Evolutionary conservation across 768 basidiomycete species (phyloP).

Genomic region (Termitomyces sp.): DNA sequence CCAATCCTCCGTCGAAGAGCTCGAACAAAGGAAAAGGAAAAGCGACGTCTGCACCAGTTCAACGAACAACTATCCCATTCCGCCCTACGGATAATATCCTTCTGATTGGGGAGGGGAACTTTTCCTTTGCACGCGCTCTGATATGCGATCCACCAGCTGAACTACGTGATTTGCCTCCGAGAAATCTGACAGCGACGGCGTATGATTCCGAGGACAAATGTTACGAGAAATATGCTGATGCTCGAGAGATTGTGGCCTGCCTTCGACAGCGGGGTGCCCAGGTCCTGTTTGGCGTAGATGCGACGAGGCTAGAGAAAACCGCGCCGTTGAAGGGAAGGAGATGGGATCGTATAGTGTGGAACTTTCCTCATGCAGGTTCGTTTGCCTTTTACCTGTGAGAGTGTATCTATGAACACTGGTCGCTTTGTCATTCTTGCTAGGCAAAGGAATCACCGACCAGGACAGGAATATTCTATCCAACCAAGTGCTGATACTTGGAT

Average conservation of each 20-base stretch:
- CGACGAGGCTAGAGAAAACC: conserved; percentile 63
- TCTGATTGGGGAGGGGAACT: conserved; percentile 91
- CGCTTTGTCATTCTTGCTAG: conserved; percentile 27
- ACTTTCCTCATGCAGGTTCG: conserved; percentile 92
- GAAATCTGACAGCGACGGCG: too few relatives aligned
- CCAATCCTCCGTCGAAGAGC: neutral
- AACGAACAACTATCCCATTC: conserved; percentile 59
- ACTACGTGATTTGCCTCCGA: conserved; percentile 49
- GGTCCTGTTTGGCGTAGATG: conserved; percentile 87
- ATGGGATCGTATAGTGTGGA: conserved; percentile 86
- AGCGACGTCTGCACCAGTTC: conserved; percentile 25
- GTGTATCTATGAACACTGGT: neutral
- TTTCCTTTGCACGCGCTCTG: conserved; percentile 83
- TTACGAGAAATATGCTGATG: conserved; percentile 78
- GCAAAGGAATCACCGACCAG: conserved; percentile 89
- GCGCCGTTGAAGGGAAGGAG: conserved; percentile 50
- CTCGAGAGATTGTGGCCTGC: conserved; percentile 47
- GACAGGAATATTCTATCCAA: conserved; percentile 90
- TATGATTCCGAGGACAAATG: conserved; percentile 74
- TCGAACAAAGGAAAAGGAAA: conserved; percentile 32
- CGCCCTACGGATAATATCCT: conserved; percentile 59
- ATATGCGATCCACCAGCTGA: conserved; percentile 41
- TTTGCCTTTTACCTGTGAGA: neutral
- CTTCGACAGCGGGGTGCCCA: conserved; percentile 57
- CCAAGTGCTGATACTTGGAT: conserved; percentile 76